Evolutionary conservation across 495 filamentous ascomycete species (phyloP).

Genomic region (Penicillium coffeae): DNA sequence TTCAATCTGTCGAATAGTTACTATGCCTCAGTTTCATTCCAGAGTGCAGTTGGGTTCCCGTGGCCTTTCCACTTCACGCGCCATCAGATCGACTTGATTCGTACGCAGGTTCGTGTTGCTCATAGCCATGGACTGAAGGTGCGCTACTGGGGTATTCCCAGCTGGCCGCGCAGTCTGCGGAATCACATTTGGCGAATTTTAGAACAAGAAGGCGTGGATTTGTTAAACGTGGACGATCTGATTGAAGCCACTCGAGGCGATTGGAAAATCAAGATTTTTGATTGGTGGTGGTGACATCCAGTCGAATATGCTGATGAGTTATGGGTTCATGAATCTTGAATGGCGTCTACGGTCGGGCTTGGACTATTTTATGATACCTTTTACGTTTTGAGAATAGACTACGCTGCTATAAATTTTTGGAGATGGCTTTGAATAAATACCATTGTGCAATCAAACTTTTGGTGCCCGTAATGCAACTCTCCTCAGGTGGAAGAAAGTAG

Average conservation of each 20-base stretch:
- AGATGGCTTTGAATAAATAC: background rate
- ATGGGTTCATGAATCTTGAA: slow-evolving; percentile 1
- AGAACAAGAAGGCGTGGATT: slow-evolving; percentile 66
- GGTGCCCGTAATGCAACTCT: slow-evolving; percentile 7
- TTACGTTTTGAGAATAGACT: background rate
- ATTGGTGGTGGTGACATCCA: slow-evolving; percentile 34
- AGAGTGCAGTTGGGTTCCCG: slow-evolving; percentile 34
- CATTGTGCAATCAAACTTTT: slow-evolving; percentile 3
- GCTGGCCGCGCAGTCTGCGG: slow-evolving; percentile 69
- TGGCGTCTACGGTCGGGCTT: slow-evolving; percentile 4
- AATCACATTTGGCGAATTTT: slow-evolving; percentile 73
- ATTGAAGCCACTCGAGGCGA: slow-evolving; percentile 44
- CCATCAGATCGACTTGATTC: slow-evolving; percentile 58
- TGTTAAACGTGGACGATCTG: slow-evolving; percentile 80
- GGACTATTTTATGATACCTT: slow-evolving; percentile 9
- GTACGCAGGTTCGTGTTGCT: slow-evolving; percentile 63
- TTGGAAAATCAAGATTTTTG: slow-evolving; percentile 39
- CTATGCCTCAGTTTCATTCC: slow-evolving; percentile 45
- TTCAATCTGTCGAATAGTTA: slow-evolving; percentile 47
- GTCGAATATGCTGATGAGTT: background rate
- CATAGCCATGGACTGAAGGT: slow-evolving; percentile 66
- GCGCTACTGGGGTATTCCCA: slow-evolving; percentile 75
- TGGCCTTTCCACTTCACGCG: slow-evolving; percentile 39
- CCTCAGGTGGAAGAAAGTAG: background rate
- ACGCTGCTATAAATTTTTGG: background rate